Evolutionary conservation across 345 rosid species (phyloP), one percentile per base, ranked within the genome.

Genomic region (Mallotus nudiflorus): DNA sequence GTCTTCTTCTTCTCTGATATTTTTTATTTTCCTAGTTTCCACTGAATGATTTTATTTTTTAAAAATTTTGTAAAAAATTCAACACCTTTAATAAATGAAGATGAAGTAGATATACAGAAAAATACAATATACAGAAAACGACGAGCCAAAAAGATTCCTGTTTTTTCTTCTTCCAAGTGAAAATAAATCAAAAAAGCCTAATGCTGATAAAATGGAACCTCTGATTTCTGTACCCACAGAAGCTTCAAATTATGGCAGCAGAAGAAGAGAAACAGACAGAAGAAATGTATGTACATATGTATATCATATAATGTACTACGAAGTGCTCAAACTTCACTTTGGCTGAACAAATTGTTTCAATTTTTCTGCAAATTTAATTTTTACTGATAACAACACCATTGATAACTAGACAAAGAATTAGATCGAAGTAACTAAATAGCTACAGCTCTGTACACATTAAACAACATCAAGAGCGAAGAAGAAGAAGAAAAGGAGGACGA

Each of bases 401-500:
- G 51, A 66, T 37, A 53, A 24, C 4, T 4, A 12, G 11, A 42
- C 7, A 42, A 12, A 42, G 48, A 25, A 4, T 52, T 33, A 55
- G 25, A 24, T 15, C 24, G 13, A 54, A 5, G 3, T 12, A 16
- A 2, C 16, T 12, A 29, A 16, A 57, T 39, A 57, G 42, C 77
- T 83, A 75, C n/a, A n/a, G n/a, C n/a, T n/a, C n/a, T n/a, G n/a
- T n/a, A n/a, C 78, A 71, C 81, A 78, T 9, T 11, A 52, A 65
- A 45, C 56, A 33, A 40, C 51, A 53, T 55, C 14, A 31, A 53
- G 13, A n/a, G 22, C 6, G 39, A 46, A 8, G 10, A 3, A 5
- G 16, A 60, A 46, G 29, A 19, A 45, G 9, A 31, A 39, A 31
- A n/a, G n/a, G n/a, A n/a, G n/a, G n/a, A n/a, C n/a, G n/a, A n/a